Base-by-base conservation (phyloP, 352 stramenopile species). In the Hyaloperonospora brassicae region DNA sequence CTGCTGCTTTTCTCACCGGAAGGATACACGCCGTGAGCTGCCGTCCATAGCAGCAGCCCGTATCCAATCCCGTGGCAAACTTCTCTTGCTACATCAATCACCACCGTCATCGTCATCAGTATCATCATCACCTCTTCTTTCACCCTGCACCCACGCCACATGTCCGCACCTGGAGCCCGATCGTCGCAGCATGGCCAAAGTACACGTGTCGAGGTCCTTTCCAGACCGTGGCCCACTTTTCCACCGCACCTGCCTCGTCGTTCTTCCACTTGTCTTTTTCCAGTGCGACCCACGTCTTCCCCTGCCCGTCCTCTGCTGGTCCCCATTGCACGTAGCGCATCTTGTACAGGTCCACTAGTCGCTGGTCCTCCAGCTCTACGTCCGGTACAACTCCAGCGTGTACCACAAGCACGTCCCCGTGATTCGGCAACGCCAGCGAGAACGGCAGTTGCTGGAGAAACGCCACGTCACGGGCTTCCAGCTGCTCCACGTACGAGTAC, bases 1-100 rank as follows among this genome's bases (percentile, higher is more conserved):
- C 6, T 14, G 6, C 34, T 7, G 23, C 30, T n/a, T 13, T 31
- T 31, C 57, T 51, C 41, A 93, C 80, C 47, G 91, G 88, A 30
- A 97, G 64, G 43, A 97, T 84, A 39, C 91, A 88, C 7, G 83
- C 89, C 6, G 84, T 95, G 38, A 97, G 74, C 47, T 76, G 60
- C 8, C 59, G 78, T 55, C 90, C 90, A 57, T 97, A 97, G 59
- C 85, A 93, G 59, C 85, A 95, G 8, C 90, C 90, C 11, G 89
- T 95, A 62, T 97, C 89, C 41, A 97, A 69, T 2, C 90, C 90
- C 8, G 88, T 95, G 8, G 88, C 88, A 76, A 93, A 90, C 9
- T 73, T 66, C 61, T 93, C 76, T 79, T 86, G 73, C 73, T 95
- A 64, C 24, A 41, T 31, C 3, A 31, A 31, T 31, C 27, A n/a